Evolutionary conservation across 2,329 filamentous ascomycete genomes (phyloP).

Genomic region (Ophiostoma pallidulum): DNA sequence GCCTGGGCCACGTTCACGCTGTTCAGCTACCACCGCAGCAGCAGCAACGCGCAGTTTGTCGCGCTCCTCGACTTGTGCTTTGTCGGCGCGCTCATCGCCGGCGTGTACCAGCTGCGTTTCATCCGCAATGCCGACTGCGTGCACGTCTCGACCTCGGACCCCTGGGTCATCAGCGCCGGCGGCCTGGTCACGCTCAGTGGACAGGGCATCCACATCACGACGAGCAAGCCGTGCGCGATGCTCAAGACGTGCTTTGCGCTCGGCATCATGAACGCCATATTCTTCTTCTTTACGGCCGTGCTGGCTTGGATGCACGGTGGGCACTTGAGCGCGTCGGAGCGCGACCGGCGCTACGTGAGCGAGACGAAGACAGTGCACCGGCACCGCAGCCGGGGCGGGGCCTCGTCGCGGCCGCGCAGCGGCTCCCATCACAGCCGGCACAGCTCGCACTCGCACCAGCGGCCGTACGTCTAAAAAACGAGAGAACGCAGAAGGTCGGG

Average conservation of each 20-base stretch:
- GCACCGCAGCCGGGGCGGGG: slow-evolving; percentile 28
- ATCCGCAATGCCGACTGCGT: slow-evolving; percentile 59
- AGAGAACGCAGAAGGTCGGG: too few relatives aligned
- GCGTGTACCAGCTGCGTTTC: slow-evolving; percentile 49
- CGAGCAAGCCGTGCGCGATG: slow-evolving; percentile 79
- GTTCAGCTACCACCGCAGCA: slow-evolving; percentile 56
- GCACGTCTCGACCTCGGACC: slow-evolving; percentile 38
- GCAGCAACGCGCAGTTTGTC: slow-evolving; percentile 51
- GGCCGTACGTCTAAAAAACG: slow-evolving; percentile 47
- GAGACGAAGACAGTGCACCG: slow-evolving; percentile 36
- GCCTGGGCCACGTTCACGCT: slow-evolving; percentile 57
- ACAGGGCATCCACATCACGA: slow-evolving; percentile 40
- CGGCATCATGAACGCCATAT: slow-evolving; percentile 76
- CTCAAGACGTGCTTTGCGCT: slow-evolving; percentile 85
- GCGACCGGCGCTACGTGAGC: slow-evolving; percentile 40
- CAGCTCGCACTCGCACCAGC: slow-evolving; percentile 39
- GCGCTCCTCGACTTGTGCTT: slow-evolving; percentile 51
- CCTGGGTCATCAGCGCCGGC: slow-evolving; percentile 51
- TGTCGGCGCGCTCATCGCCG: slow-evolving; percentile 55
- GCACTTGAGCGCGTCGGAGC: slow-evolving; percentile 29
- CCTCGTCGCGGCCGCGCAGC: slow-evolving; percentile 31
- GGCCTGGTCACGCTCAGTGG: slow-evolving; percentile 48
- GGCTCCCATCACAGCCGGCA: slow-evolving; percentile 29
- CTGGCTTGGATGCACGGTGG: slow-evolving; percentile 55
- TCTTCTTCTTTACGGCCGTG: slow-evolving; percentile 69